A percentile compares a stretch with the other conserved stretches of the same genome.
phyloP scores from a whole-genome alignment of 148 eudicot species.

The Vaccinium vitisidaea region DNA sequence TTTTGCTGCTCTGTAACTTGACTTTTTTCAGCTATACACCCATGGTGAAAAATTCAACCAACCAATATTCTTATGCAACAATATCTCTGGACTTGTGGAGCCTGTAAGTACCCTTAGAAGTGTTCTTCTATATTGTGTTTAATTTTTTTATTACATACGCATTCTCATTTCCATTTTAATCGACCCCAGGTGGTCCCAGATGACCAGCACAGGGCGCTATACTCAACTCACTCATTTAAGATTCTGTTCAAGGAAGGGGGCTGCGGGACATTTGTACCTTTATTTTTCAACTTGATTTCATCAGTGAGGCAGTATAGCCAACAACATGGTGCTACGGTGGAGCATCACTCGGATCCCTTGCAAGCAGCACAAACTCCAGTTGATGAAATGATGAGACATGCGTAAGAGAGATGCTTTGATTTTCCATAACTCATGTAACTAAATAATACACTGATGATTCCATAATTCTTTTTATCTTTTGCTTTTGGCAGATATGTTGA shows the following conservation, averaged over 20 bases:
- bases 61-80: slow-evolving; percentile 90
- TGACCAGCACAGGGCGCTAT: slow-evolving; percentile 71
- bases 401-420: slow-evolving; percentile 59
- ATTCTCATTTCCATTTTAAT: not conserved
- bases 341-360: slow-evolving; percentile 67
- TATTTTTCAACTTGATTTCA: slow-evolving; percentile 72
- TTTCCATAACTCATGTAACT: not conserved
- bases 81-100: slow-evolving; percentile 81
- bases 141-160: not conserved
- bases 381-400: slow-evolving; percentile 97
- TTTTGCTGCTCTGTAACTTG: slow-evolving; percentile 1
- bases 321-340: slow-evolving; percentile 36
- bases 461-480: not conserved
- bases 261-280: slow-evolving; percentile 89
- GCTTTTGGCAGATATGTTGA: slow-evolving; percentile 69
- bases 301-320: slow-evolving; percentile 75
- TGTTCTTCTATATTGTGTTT: not conserved
- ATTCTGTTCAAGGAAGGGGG: slow-evolving; percentile 97
- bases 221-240: slow-evolving; percentile 88
- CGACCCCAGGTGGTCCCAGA: slow-evolving; percentile 77
- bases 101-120: slow-evolving; percentile 56
- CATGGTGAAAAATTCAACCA: slow-evolving; percentile 85
- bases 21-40: slow-evolving; percentile 57
- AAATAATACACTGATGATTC: too few species aligned
- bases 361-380: slow-evolving; percentile 94